phyloP scores from a whole-genome alignment of 2,329 filamentous ascomycete species.

The Colletotrichum noveboracense region DNA sequence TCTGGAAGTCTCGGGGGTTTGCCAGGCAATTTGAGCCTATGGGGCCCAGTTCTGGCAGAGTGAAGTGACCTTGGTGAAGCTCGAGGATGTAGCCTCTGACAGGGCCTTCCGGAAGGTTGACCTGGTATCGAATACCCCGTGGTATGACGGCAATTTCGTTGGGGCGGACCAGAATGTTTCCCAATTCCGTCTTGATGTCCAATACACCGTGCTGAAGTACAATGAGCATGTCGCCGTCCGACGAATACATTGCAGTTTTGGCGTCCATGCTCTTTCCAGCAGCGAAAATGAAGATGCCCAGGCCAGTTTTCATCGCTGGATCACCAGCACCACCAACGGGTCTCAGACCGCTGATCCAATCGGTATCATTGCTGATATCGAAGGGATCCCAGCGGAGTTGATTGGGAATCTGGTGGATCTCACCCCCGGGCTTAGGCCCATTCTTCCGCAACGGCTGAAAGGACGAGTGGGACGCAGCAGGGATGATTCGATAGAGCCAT shows the following conservation, averaged over 20 bases:
- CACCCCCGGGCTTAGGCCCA: slow-evolving; percentile 48
- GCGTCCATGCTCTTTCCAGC: slow-evolving; percentile 71
- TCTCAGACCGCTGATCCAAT: slow-evolving; percentile 54
- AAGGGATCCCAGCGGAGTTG: slow-evolving; percentile 86
- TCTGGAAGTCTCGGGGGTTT: slow-evolving; percentile 69
- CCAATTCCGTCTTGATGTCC: slow-evolving; percentile 71
- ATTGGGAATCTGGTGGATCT: slow-evolving; percentile 78
- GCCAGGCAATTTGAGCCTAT: slow-evolving; percentile 73
- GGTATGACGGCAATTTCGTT: slow-evolving; percentile 70
- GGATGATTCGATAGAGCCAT: slow-evolving; percentile 66
- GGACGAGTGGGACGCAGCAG: slow-evolving; percentile 54
- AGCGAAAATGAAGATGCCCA: slow-evolving; percentile 73
- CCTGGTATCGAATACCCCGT: slow-evolving; percentile 65
- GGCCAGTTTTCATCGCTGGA: slow-evolving; percentile 69
- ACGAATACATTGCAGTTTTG: slow-evolving; percentile 74
- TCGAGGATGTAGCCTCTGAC: slow-evolving; percentile 72
- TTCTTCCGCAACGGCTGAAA: slow-evolving; percentile 28
- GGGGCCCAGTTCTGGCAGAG: slow-evolving; percentile 70
- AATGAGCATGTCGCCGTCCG: slow-evolving; percentile 71
- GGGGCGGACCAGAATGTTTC: slow-evolving; percentile 64
- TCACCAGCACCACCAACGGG: slow-evolving; percentile 74
- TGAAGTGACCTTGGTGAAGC: slow-evolving; percentile 67
- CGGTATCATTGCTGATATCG: slow-evolving; percentile 58
- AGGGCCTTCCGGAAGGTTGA: slow-evolving; percentile 61
- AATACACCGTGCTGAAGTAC: slow-evolving; percentile 69